These are phyloP conservation scores for Basidiobolus heterosporus DNA, from an alignment of 371 early-diverging fungal genomes.

Conservation along the genomic window DNA sequence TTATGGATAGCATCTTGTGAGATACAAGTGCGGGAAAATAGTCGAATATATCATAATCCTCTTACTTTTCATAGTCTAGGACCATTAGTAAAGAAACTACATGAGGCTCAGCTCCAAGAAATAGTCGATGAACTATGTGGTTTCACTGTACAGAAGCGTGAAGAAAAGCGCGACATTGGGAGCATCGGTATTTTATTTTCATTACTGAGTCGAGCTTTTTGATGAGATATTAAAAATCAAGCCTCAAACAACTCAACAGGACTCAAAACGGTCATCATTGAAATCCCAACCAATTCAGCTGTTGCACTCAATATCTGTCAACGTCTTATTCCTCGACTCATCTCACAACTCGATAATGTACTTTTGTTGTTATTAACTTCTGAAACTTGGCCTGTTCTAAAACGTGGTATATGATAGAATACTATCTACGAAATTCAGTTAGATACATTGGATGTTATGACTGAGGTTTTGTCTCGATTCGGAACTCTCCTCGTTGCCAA, in stretches of 20 bases:
- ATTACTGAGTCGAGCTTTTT: no score
- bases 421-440: constrained; percentile 45
- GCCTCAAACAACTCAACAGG: no score
- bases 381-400: constrained; percentile 1
- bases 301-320: constrained; percentile 32
- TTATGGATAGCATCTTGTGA: neutral
- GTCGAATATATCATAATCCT: neutral
- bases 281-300: constrained; percentile 23
- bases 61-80: constrained; percentile 30
- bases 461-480: constrained; percentile 60
- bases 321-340: constrained; percentile 41
- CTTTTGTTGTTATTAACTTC: neutral
- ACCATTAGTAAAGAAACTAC: constrained; percentile 54
- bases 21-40: neutral
- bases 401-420: neutral
- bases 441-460: constrained; percentile 71
- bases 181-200: constrained; percentile 36
- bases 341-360: constrained; percentile 22
- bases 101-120: constrained; percentile 41
- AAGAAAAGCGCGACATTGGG: constrained; percentile 57
- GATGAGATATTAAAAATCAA: neutral
- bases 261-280: constrained; percentile 62
- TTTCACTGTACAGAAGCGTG: constrained; percentile 25
- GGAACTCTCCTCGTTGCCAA: constrained; percentile 36
- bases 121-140: constrained; percentile 49